Evolutionary conservation across 176 grass and related monocot genomes (phyloP).

Genomic region (Canna indica): DNA sequence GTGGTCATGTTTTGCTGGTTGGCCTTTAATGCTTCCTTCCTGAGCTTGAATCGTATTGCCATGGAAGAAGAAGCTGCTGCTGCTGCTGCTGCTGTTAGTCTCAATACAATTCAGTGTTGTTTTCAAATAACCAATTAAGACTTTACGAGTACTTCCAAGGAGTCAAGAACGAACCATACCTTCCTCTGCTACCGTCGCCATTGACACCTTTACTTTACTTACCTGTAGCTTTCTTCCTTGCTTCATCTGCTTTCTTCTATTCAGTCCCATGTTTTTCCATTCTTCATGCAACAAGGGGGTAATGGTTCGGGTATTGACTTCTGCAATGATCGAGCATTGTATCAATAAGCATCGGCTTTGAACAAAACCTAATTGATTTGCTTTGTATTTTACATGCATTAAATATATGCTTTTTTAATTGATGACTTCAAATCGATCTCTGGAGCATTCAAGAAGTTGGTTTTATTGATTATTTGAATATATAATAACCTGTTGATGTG

Average conservation of each 20-base stretch:
- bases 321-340: no score
- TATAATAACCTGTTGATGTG: no score
- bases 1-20: not conserved
- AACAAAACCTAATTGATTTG: not conserved
- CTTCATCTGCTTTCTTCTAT: no score
- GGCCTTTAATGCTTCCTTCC: not conserved
- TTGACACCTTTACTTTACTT: not conserved
- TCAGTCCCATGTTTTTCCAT: not conserved
- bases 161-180: conserved; percentile 75
- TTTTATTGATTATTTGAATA: no score
- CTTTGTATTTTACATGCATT: not conserved
- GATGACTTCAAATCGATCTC: no score
- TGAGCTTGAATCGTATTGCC: not conserved
- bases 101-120: not conserved
- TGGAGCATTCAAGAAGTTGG: no score
- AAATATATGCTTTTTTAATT: not conserved
- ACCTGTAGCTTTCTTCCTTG: not conserved
- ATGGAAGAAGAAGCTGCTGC: not conserved
- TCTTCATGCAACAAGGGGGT: conserved; percentile 2
- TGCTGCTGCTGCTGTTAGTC: not conserved
- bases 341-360: not conserved
- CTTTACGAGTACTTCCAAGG: not conserved
- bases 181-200: conserved; percentile 8
- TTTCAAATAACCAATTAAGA: not conserved
- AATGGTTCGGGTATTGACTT: conserved; percentile 17